phyloP scores from a whole-genome alignment of 129 eudicot genomes.

The Logfia minima region DNA sequence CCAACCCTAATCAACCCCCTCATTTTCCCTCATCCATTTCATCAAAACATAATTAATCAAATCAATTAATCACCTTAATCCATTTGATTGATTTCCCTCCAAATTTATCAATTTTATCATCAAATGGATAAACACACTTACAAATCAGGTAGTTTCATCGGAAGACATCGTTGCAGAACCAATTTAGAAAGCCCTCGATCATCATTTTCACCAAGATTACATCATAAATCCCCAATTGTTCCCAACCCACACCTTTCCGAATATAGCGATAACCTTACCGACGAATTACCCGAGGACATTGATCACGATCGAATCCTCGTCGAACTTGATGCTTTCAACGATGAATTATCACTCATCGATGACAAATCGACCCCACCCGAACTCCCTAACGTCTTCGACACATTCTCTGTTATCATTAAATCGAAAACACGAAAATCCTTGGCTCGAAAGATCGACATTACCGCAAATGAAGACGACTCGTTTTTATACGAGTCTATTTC shows the following conservation, averaged over 20 bases:
- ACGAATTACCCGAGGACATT: neutral
- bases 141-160: constrained; percentile 39
- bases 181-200: constrained; percentile 27
- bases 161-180: constrained; percentile 36
- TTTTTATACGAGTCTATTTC: constrained; percentile 40
- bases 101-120: neutral
- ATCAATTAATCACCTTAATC: neutral
- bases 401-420: constrained; percentile 38
- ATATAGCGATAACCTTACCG: neutral
- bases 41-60: neutral
- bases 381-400: constrained; percentile 41
- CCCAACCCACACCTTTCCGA: neutral
- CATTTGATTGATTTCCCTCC: neutral
- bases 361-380: constrained; percentile 45
- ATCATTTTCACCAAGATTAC: constrained; percentile 15
- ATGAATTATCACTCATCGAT: constrained; percentile 28
- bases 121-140: constrained; percentile 32
- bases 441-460: constrained; percentile 28
- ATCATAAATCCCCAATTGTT: constrained; percentile 17
- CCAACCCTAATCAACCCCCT: constrained; percentile 13
- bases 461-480: constrained; percentile 35
- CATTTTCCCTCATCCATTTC: neutral
- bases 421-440: constrained; percentile 29
- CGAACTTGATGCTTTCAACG: constrained; percentile 44
- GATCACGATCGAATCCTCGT: constrained; percentile 28